These are phyloP conservation scores for Eragrostis tef DNA, from an alignment of 202 grass and related monocot species.

Conservation along the genomic window DNA sequence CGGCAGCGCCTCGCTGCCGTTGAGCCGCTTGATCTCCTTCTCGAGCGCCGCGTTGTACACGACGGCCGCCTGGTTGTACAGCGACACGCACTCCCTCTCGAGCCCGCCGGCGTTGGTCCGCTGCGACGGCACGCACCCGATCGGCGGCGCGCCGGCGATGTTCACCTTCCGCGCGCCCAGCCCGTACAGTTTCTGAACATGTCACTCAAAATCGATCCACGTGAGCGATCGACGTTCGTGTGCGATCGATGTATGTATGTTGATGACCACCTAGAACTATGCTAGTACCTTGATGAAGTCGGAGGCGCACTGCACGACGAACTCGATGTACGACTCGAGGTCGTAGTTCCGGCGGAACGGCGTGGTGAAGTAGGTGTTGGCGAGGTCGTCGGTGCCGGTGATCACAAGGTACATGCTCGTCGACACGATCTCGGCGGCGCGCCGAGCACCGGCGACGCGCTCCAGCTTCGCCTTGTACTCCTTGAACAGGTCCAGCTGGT, in stretches of 20 bases:
- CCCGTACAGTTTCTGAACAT: slow-evolving; percentile 50
- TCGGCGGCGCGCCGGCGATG: slow-evolving; percentile 59
- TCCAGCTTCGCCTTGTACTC: slow-evolving; percentile 77
- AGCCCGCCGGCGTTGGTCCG: slow-evolving; percentile 71
- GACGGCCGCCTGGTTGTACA: slow-evolving; percentile 73
- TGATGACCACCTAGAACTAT: too few species aligned
- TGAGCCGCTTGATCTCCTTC: slow-evolving; percentile 66
- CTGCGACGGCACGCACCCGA: slow-evolving; percentile 86
- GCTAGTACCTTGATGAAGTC: slow-evolving; percentile 64
- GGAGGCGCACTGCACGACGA: slow-evolving; percentile 62
- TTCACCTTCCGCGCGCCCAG: slow-evolving; percentile 56
- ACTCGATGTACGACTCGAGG: slow-evolving; percentile 78
- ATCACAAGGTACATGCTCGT: slow-evolving; percentile 63
- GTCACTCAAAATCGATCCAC: background rate
- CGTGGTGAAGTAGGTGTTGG: slow-evolving; percentile 87
- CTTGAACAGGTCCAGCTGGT: slow-evolving; percentile 80
- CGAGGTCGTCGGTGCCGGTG: slow-evolving; percentile 75
- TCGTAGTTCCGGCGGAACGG: slow-evolving; percentile 76
- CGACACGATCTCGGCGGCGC: slow-evolving; percentile 63
- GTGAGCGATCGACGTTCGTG: background rate
- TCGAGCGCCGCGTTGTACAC: slow-evolving; percentile 61
- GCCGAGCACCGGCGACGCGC: slow-evolving; percentile 51
- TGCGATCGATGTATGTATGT: too few species aligned
- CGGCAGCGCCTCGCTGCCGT: slow-evolving; percentile 47
- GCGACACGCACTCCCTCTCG: slow-evolving; percentile 61